phyloP scores from a whole-genome alignment of 805 yeast species.

The Starmerella etchellsii region DNA sequence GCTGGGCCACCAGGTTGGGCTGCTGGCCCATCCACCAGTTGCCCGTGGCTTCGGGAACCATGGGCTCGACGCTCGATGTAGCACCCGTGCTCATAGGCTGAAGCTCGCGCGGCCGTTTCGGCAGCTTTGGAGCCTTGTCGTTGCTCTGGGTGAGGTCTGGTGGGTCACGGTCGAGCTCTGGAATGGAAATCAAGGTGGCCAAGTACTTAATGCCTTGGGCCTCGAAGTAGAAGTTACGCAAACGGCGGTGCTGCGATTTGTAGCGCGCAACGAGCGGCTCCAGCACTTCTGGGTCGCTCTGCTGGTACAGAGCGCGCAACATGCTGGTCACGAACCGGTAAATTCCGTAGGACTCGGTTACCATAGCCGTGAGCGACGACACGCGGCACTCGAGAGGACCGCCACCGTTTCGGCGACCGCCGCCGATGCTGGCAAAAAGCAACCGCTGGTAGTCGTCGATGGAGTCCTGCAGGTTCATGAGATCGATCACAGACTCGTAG shows the following conservation, averaged over 20 bases:
- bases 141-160: conserved; percentile 45
- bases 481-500: conserved; percentile 72
- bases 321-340: conserved; percentile 79
- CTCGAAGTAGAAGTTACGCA: conserved; percentile 79
- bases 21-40: conserved; percentile 38
- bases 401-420: conserved; percentile 22
- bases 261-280: conserved; percentile 62
- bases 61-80: neutral
- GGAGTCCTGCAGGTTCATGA: conserved; percentile 74
- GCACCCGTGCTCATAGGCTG: conserved; percentile 21
- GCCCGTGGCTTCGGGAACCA: conserved; percentile 27
- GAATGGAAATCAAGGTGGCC: conserved; percentile 68
- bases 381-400: conserved; percentile 56
- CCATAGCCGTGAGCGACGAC: conserved; percentile 77
- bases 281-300: conserved; percentile 63
- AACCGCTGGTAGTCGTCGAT: conserved; percentile 67
- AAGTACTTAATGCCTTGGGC: conserved; percentile 74
- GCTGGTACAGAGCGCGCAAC: conserved; percentile 75
- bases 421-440: conserved; percentile 51
- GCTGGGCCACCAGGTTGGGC: conserved; percentile 33
- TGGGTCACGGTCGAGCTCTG: conserved; percentile 46
- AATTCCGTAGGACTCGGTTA: conserved; percentile 84
- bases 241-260: conserved; percentile 50
- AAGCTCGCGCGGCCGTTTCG: conserved; percentile 30
- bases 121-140: conserved; percentile 33